Conservation (phyloP, 1,284 basidiomycete genomes). For the Naganishia albida region DNA sequence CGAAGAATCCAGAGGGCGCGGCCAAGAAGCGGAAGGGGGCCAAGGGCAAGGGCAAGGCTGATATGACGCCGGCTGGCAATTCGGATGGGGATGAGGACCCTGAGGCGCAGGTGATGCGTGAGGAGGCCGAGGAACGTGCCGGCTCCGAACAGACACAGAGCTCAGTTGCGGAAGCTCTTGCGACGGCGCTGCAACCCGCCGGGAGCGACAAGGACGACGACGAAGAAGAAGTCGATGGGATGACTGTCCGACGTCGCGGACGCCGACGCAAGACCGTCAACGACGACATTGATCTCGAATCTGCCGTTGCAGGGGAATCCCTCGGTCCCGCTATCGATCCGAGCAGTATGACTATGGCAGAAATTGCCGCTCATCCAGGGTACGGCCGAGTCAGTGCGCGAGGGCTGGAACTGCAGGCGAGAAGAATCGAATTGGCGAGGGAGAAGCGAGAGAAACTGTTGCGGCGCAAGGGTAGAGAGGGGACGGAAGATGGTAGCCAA, state of each 20-base stretch:
- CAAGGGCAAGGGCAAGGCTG: background rate
- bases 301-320: slow-evolving; percentile 22
- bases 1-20: background rate
- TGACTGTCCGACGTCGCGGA: background rate
- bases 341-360: slow-evolving; percentile 28
- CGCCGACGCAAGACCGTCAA: slow-evolving; percentile 18
- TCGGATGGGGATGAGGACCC: slow-evolving; percentile 14
- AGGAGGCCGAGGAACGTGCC: slow-evolving; percentile 7
- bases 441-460: slow-evolving; percentile 26
- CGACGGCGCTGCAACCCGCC: background rate
- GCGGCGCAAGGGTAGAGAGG: slow-evolving; percentile 11
- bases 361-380: slow-evolving; percentile 29
- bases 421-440: slow-evolving; percentile 24
- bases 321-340: slow-evolving; percentile 30
- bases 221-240: background rate
- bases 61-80: background rate
- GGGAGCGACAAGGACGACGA: slow-evolving; percentile 4
- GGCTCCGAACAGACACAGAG: background rate
- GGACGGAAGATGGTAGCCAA: slow-evolving; percentile 6
- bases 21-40: background rate
- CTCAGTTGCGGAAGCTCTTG: background rate
- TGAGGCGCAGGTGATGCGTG: slow-evolving; percentile 26
- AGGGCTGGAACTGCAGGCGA: slow-evolving; percentile 27
- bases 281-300: slow-evolving; percentile 28
- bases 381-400: slow-evolving; percentile 27